These are phyloP conservation scores for Lentinula sp. DNA, from an alignment of 768 basidiomycete genomes.

Conservation along the genomic window DNA sequence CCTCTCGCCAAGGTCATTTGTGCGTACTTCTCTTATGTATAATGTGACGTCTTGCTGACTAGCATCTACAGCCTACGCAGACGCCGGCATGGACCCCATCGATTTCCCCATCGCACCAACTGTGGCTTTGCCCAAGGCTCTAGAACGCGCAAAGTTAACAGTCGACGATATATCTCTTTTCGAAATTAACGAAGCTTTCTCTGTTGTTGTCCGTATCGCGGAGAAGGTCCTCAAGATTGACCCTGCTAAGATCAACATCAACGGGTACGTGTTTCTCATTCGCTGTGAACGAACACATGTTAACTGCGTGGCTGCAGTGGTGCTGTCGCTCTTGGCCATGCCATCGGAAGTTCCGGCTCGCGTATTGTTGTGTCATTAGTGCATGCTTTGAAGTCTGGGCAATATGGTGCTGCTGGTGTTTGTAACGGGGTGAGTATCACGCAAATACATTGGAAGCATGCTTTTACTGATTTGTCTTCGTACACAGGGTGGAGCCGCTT, in stretches of 20 bases:
- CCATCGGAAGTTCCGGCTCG: conserved; percentile 93
- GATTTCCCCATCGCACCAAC: conserved; percentile 97
- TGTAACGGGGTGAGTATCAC: conserved; percentile 83
- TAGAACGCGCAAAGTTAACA: conserved; percentile 81
- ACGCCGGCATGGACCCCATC: conserved; percentile 93
- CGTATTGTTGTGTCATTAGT: conserved; percentile 91
- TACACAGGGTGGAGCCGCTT: conserved; percentile 77
- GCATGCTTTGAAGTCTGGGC: conserved; percentile 84
- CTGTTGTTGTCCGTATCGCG: conserved; percentile 84
- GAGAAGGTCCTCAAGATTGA: conserved; percentile 85
- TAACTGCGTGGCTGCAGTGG: conserved; percentile 50
- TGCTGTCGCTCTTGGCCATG: conserved; percentile 93
- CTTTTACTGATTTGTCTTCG: conserved; percentile 1
- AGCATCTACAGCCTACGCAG: conserved; percentile 72
- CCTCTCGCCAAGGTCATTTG: conserved; percentile 94
- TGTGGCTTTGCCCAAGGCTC: conserved; percentile 80
- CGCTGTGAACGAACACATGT: conserved; percentile 4
- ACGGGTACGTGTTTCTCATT: conserved; percentile 52
- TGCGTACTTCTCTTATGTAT: conserved; percentile 34
- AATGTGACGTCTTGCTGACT: conserved; percentile 4
- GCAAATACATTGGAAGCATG: neutral
- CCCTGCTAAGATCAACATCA: conserved; percentile 83
- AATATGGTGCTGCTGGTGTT: conserved; percentile 94
- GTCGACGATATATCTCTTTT: conserved; percentile 83
- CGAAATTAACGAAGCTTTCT: conserved; percentile 98